Evolutionary conservation across 2,329 filamentous ascomycete species (phyloP).

Genomic region (Colletotrichum echinochloae): DNA sequence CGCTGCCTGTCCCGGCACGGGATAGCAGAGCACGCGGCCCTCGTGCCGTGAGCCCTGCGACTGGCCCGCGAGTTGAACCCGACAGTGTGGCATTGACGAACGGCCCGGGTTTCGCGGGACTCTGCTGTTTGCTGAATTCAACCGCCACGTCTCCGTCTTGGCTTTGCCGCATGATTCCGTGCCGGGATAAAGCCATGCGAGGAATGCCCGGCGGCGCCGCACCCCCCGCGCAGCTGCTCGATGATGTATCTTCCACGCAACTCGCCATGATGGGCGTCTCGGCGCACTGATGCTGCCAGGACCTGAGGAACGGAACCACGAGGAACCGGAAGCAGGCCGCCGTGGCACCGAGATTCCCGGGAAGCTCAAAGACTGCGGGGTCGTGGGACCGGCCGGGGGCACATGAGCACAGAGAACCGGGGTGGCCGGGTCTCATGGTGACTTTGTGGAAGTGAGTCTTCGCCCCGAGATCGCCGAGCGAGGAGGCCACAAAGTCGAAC

Average conservation of each 20-base stretch:
- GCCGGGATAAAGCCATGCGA: background rate
- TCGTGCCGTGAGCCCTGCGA: background rate
- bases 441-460: constrained; percentile 3
- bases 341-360: constrained; percentile 2
- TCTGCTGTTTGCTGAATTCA: constrained; percentile 7
- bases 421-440: background rate
- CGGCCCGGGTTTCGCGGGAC: constrained; percentile 8
- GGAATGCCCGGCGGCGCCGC: background rate
- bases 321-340: constrained; percentile 1
- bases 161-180: background rate
- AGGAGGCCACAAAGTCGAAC: constrained; percentile 5
- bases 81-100: constrained; percentile 12
- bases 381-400: background rate
- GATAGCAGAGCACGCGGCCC: background rate
- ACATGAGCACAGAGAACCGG: background rate
- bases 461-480: background rate
- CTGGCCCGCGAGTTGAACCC: background rate
- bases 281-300: background rate
- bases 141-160: background rate
- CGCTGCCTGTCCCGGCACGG: background rate
- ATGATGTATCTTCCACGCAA: background rate
- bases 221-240: background rate
- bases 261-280: background rate
- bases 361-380: background rate
- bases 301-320: constrained; percentile 3